Evolutionary conservation across 2,329 filamentous ascomycete species (phyloP).

Genomic region (Ceratocystis albifundus): DNA sequence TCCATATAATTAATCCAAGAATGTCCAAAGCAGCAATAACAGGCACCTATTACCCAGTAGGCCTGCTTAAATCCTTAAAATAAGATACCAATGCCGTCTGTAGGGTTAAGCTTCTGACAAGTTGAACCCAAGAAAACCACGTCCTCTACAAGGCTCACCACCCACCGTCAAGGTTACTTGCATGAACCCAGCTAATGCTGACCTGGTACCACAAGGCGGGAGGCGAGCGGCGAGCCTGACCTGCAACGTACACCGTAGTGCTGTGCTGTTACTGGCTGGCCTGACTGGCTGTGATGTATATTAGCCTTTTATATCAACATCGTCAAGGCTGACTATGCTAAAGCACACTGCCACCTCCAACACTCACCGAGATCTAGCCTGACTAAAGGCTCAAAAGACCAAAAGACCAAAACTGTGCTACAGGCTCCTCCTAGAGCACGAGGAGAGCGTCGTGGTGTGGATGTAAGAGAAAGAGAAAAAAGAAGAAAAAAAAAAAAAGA

Average conservation of each 20-base stretch:
- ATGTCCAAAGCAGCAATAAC: background rate
- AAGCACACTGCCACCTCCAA: slow-evolving; percentile 1
- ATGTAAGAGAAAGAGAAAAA: background rate
- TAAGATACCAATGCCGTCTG: background rate
- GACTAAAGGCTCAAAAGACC: background rate
- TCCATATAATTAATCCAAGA: background rate
- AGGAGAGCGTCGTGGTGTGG: background rate
- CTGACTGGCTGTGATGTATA: no score
- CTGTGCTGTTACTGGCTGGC: background rate
- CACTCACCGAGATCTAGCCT: background rate
- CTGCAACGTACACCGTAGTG: background rate
- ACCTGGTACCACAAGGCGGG: no score
- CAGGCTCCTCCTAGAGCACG: no score
- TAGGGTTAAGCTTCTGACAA: background rate
- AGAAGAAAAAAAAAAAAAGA: no score
- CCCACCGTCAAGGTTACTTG: background rate
- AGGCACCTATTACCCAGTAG: background rate
- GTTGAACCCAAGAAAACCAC: background rate
- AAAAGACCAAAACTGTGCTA: slow-evolving; percentile 1
- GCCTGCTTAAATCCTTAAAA: background rate
- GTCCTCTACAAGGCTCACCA: no score
- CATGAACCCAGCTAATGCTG: background rate
- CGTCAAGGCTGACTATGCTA: background rate
- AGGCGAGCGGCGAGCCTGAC: no score
- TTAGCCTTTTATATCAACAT: no score